Evolutionary conservation across 768 basidiomycete species (phyloP).

Genomic region (Tulasnella calospora): DNA sequence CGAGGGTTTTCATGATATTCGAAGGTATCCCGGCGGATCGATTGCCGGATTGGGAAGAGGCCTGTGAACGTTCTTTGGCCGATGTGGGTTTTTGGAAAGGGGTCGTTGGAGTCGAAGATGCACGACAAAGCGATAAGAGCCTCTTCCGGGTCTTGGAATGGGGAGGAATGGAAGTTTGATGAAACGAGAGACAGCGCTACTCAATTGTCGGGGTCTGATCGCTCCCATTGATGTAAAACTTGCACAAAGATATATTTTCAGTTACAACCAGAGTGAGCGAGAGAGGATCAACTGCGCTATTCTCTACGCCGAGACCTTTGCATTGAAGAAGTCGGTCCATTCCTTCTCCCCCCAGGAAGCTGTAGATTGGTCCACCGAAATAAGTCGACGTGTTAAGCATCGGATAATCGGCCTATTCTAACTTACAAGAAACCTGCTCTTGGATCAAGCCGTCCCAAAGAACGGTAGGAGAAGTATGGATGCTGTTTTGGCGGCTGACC

Average conservation of each 20-base stretch:
- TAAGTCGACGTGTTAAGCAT: slow-evolving; percentile 38
- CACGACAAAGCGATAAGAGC: slow-evolving; percentile 32
- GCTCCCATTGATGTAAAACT: not conserved
- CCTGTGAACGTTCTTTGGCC: not conserved
- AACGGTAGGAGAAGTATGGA: slow-evolving; percentile 84
- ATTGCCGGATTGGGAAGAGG: not conserved
- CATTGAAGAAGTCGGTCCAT: slow-evolving; percentile 69
- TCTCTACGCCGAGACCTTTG: slow-evolving; percentile 40
- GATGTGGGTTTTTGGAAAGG: not conserved
- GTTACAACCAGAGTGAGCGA: not conserved
- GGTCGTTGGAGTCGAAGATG: slow-evolving; percentile 34
- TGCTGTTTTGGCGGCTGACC: slow-evolving; percentile 81
- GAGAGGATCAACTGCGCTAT: not conserved
- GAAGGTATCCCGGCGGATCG: not conserved
- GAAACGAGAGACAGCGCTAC: too few species aligned
- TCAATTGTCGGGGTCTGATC: too few species aligned
- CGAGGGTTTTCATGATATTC: not conserved
- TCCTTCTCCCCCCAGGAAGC: slow-evolving; percentile 79
- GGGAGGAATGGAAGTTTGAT: slow-evolving; percentile 45
- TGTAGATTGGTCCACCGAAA: slow-evolving; percentile 62
- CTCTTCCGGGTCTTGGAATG: slow-evolving; percentile 46
- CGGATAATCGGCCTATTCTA: not conserved
- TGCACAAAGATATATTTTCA: not conserved
- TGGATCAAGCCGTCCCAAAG: slow-evolving; percentile 54
- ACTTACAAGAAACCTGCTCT: slow-evolving; percentile 20